Conservation (phyloP, 2,329 filamentous ascomycete species). For the Lecanicillium sp. region DNA sequence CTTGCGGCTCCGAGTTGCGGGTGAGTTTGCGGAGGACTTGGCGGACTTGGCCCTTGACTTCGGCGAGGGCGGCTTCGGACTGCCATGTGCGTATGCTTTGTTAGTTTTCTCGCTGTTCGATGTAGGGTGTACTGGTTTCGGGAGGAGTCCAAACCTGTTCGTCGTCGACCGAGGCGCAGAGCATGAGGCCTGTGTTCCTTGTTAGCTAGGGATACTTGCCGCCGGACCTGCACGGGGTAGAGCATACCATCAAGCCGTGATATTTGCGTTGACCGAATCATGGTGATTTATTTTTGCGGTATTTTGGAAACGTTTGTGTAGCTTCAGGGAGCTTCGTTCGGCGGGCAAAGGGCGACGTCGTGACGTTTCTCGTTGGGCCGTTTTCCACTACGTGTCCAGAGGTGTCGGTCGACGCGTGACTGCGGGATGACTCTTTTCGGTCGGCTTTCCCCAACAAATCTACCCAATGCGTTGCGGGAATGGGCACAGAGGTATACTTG, state of each 20-base stretch:
- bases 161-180: conserved; percentile 92
- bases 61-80: conserved; percentile 67
- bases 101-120: conserved; percentile 21
- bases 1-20: conserved; percentile 83
- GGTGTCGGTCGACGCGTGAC: no score
- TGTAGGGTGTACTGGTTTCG: conserved; percentile 2
- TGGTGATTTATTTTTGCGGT: conserved; percentile 27
- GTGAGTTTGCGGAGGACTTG: conserved; percentile 82
- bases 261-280: conserved; percentile 93
- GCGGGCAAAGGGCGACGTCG: no score
- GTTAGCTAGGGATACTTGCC: conserved; percentile 16
- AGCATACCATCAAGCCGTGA: conserved; percentile 75
- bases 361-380: no score
- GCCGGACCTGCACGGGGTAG: conserved; percentile 8
- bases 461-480: no score
- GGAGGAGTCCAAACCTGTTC: conserved; percentile 50
- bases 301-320: no score
- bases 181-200: conserved; percentile 65
- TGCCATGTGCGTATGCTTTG: conserved; percentile 8
- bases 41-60: conserved; percentile 87
- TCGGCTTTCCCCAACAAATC: no score
- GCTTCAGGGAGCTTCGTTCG: no score
- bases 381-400: no score
- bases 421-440: no score
- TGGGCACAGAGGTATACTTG: no score